Conservation (phyloP, 2,329 filamentous ascomycete species). For the Sordariomycetes sp. region DNA sequence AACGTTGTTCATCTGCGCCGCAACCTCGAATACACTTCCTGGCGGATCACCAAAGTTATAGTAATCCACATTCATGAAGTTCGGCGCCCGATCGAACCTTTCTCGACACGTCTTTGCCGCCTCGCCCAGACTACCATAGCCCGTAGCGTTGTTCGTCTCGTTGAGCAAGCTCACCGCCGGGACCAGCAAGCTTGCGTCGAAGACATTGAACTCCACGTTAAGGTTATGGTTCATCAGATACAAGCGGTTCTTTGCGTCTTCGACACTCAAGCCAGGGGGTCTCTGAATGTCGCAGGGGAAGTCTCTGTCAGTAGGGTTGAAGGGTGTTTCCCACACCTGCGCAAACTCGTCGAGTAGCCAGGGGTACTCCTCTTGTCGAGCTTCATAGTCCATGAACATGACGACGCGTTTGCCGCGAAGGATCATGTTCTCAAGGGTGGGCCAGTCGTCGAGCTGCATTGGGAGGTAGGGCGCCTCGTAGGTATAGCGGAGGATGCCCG, state of each 20-base stretch:
- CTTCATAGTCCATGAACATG: conserved; percentile 78
- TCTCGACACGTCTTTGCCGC: conserved; percentile 52
- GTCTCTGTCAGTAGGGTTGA: conserved; percentile 52
- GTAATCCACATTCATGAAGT: conserved; percentile 75
- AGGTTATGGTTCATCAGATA: conserved; percentile 90
- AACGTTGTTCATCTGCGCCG: conserved; percentile 61
- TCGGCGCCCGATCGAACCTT: conserved; percentile 61
- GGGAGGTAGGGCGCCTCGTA: conserved; percentile 65
- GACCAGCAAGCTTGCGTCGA: conserved; percentile 55
- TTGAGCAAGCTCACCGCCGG: conserved; percentile 64
- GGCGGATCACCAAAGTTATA: conserved; percentile 61
- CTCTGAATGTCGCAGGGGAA: conserved; percentile 78
- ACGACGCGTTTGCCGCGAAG: conserved; percentile 60
- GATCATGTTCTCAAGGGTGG: conserved; percentile 71
- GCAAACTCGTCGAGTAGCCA: conserved; percentile 84
- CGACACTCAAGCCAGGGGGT: conserved; percentile 53
- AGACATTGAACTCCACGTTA: conserved; percentile 65
- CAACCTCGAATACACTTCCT: conserved; percentile 70
- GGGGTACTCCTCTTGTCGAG: conserved; percentile 68
- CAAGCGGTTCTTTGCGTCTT: conserved; percentile 52
- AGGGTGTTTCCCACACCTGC: conserved; percentile 86
- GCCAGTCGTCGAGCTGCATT: conserved; percentile 71
- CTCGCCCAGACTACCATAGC: conserved; percentile 56
- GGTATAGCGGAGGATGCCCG: conserved; percentile 63
- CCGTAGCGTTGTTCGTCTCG: conserved; percentile 58